These are phyloP conservation scores for Planoprotostelium fungivorum DNA, from an alignment of 78 protist species.

Conservation along the genomic window DNA sequence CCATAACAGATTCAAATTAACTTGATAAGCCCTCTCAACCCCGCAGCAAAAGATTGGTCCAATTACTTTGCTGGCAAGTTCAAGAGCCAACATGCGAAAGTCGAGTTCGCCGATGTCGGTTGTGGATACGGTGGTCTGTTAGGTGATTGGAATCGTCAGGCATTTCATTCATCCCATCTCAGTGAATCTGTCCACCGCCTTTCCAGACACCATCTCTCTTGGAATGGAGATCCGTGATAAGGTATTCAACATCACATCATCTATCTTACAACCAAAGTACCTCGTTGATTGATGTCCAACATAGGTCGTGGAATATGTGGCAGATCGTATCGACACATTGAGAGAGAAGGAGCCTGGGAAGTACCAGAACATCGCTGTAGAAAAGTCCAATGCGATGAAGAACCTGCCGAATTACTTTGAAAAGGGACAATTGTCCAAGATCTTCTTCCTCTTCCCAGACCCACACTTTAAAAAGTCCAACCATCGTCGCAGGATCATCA, in stretches of 20 bases:
- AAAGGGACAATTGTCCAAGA: slow-evolving; percentile 77
- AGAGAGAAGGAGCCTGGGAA: slow-evolving; percentile 17
- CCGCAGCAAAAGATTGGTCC: slow-evolving; percentile 48
- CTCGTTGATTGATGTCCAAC: background rate
- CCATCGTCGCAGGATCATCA: slow-evolving; percentile 85
- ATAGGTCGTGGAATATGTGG: slow-evolving; percentile 71
- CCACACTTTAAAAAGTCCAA: slow-evolving; percentile 92
- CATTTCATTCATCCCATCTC: background rate
- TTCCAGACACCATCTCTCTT: slow-evolving; percentile 64
- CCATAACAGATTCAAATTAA: background rate
- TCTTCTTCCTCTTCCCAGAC: slow-evolving; percentile 94
- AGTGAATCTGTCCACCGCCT: slow-evolving; percentile 34
- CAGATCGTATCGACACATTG: slow-evolving; percentile 56
- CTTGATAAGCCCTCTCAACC: slow-evolving; percentile 33
- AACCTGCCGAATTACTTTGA: slow-evolving; percentile 80
- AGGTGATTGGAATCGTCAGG: background rate
- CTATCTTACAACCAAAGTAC: no score
- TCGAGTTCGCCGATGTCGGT: slow-evolving; percentile 86
- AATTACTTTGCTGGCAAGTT: slow-evolving; percentile 21
- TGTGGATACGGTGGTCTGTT: slow-evolving; percentile 94
- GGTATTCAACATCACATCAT: no score
- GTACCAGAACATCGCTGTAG: slow-evolving; percentile 76
- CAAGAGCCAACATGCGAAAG: slow-evolving; percentile 5
- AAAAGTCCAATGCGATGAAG: slow-evolving; percentile 89
- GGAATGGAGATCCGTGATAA: slow-evolving; percentile 91